A percentile compares a stretch with the other conserved stretches of the same genome.
Evolutionary conservation across 441 rosid species (phyloP).

Genomic region (Adansonia rubrostipa): DNA sequence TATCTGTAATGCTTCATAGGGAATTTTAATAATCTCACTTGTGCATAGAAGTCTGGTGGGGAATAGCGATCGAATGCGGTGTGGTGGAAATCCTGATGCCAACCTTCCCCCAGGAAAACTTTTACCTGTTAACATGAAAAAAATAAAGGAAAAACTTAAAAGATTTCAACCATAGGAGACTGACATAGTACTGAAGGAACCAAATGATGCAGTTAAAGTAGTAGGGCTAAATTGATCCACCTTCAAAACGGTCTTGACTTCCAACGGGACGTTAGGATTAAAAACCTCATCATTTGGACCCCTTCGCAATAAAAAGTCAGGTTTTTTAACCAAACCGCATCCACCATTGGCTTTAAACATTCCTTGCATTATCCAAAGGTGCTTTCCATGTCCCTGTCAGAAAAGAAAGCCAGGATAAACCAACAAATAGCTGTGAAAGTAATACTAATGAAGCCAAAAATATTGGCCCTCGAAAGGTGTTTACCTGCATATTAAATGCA

Average conservation of each 20-base stretch:
- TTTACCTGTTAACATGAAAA: slow-evolving; percentile 47
- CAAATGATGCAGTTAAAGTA: background rate
- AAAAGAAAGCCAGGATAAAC: slow-evolving; percentile 6
- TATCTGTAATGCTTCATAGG: background rate
- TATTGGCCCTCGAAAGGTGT: background rate
- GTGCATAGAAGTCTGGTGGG: slow-evolving; percentile 75
- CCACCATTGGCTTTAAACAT: slow-evolving; percentile 78
- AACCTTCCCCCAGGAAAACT: slow-evolving; percentile 71
- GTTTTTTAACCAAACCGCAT: slow-evolving; percentile 76
- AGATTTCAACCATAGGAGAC: slow-evolving; percentile 18
- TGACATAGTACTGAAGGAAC: slow-evolving; percentile 3
- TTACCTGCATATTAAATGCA: slow-evolving; percentile 88
- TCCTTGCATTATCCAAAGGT: slow-evolving; percentile 75
- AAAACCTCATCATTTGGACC: slow-evolving; percentile 41
- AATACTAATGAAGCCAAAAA: background rate
- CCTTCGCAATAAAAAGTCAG: slow-evolving; percentile 47
- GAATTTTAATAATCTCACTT: slow-evolving; percentile 44
- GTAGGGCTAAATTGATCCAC: slow-evolving; percentile 34
- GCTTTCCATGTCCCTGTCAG: slow-evolving; percentile 55
- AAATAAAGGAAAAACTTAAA: background rate
- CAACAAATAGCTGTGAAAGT: too few species aligned
- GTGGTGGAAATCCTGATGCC: slow-evolving; percentile 66
- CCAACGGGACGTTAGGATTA: slow-evolving; percentile 38
- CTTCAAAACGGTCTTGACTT: slow-evolving; percentile 48
- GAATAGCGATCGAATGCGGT: slow-evolving; percentile 70